These are phyloP conservation scores for Calonectria pseudoturangicola DNA, from an alignment of 2,329 filamentous ascomycete species.

Conservation along the genomic window DNA sequence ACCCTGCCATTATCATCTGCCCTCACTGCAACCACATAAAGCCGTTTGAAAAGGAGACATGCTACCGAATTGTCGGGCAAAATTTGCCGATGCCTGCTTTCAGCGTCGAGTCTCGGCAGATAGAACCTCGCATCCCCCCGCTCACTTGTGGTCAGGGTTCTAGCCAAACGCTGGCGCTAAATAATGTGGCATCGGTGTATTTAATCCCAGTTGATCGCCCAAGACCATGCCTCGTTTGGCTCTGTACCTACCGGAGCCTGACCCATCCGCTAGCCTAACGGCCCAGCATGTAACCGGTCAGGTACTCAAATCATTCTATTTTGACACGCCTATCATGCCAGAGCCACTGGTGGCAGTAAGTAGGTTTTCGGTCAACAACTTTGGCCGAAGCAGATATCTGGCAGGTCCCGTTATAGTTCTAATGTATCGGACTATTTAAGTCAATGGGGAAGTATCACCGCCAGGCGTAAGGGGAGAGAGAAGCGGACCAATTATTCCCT, in stretches of 20 bases:
- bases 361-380: too few species aligned
- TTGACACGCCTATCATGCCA: neutral
- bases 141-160: neutral
- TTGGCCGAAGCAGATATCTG: too few species aligned
- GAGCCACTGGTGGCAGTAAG: too few species aligned
- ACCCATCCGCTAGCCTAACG: neutral
- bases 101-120: neutral
- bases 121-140: neutral
- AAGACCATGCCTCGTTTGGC: neutral
- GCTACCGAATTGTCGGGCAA: neutral
- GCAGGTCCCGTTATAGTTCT: too few species aligned
- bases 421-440: too few species aligned
- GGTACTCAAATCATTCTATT: neutral
- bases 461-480: too few species aligned
- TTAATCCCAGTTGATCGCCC: neutral
- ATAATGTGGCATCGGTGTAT: neutral
- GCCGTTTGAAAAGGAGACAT: neutral
- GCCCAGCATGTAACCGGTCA: too few species aligned
- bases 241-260: neutral
- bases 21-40: neutral
- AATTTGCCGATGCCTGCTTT: neutral
- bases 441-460: too few species aligned
- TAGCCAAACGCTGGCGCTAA: neutral
- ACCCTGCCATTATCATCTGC: neutral
- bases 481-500: too few species aligned